Conservation (phyloP, 2,329 filamentous ascomycete genomes). For the Aspergillus oerlinghausenensis region DNA sequence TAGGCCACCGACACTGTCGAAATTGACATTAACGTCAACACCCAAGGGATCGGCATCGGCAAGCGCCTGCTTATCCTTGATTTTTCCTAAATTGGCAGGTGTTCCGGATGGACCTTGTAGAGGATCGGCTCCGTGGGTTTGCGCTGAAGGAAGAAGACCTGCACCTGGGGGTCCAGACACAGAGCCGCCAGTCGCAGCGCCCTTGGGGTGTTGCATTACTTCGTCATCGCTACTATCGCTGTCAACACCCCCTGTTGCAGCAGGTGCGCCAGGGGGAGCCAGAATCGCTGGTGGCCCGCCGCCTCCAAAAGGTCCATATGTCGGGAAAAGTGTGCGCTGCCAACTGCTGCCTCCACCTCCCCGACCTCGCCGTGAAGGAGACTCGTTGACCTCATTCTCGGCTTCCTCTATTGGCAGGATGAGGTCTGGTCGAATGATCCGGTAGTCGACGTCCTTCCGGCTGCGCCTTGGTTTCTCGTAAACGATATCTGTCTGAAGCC, state of each 20-base stretch:
- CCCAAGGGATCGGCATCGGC: constrained; percentile 93
- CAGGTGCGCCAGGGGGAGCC: constrained; percentile 63
- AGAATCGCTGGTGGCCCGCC: constrained; percentile 68
- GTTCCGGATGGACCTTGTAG: constrained; percentile 55
- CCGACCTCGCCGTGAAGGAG: constrained; percentile 64
- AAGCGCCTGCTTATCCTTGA: constrained; percentile 86
- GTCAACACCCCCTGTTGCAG: constrained; percentile 73
- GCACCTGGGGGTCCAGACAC: constrained; percentile 50
- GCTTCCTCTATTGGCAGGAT: constrained; percentile 70
- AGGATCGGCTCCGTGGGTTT: constrained; percentile 55
- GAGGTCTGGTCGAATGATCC: constrained; percentile 71
- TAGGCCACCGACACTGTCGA: constrained; percentile 88
- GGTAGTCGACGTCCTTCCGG: constrained; percentile 74
- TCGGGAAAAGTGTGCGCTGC: constrained; percentile 83
- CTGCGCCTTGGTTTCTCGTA: constrained; percentile 49
- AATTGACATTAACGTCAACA: constrained; percentile 87
- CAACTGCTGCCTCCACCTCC: constrained; percentile 56
- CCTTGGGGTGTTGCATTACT: constrained; percentile 57
- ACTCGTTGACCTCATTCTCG: constrained; percentile 62
- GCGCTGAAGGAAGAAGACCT: constrained; percentile 50
- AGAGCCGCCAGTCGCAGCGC: constrained; percentile 62
- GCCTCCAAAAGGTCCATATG: constrained; percentile 86
- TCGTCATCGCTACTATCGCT: constrained; percentile 98
- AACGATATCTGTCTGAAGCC: constrained; percentile 30
- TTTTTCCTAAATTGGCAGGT: constrained; percentile 81